Base-by-base conservation (phyloP, 495 filamentous ascomycete species). In the Lasiosphaeria hispida region DNA sequence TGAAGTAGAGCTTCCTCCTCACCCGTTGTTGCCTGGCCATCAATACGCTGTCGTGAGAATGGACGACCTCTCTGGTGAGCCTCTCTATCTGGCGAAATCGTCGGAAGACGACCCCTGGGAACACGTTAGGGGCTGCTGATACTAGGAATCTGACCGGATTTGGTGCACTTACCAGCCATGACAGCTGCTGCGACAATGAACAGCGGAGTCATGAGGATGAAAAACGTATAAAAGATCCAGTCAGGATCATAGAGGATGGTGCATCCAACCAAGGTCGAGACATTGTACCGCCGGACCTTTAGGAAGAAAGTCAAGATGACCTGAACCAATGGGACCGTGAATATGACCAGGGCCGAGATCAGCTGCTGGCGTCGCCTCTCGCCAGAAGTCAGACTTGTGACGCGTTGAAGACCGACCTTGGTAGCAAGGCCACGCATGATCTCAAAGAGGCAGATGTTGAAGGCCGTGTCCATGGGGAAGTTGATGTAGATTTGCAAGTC, bases 401-500 rank as follows among this genome's bases (percentile, higher is more conserved):
- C 66, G 1, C 79, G 75, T 1, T 82, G 73, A 4, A 82, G 73
- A 13, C 85, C 77, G 14, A 90, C 86, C 63, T 94, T 87, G 63
- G 90, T 65, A 37, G 90, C 87, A 9, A 98, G 80, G 43, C 81
- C 80, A n/a, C 85, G 83, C 69, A 95, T 87, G 60, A 96, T 87
- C 78, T 77, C 61, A 83, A 73, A 62, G n/a, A 90, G 78, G 14
- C 84, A 75, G 19, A 80, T 87, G n/a, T 89, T 77, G 53, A 81
- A 82, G 42, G 78, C 71, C 6, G 83, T 86, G 48, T 86, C 79
- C 55, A 86, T 72, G 15, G 73, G 65, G 37, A 54, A 74, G 45
- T 51, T 53, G 38, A 92, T 48, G 64, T 91, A 91, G 49, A 83
- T 79, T 68, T 96, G 81, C 23, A 97, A 67, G 71, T 98, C 94